A percentile compares a stretch with the other conserved stretches of the same genome.
phyloP scores from a whole-genome alignment of 495 filamentous ascomycete species.

The Penicillium lagena region DNA sequence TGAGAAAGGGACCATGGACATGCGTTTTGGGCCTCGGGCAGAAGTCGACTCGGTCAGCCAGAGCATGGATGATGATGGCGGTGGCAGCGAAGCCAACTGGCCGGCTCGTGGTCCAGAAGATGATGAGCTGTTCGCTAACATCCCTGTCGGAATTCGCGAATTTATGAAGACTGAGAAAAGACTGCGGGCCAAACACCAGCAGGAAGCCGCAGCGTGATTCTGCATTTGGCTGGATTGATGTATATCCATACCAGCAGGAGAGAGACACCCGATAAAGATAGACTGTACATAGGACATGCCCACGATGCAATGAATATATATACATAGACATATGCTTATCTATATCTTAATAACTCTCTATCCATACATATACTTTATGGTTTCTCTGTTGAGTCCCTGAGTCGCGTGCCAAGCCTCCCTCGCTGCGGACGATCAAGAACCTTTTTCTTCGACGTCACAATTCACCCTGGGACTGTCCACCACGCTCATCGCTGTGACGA shows the following conservation, averaged over 20 bases:
- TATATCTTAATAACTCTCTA: neutral
- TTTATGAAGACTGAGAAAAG: conserved; percentile 98
- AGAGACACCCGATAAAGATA: conserved; percentile 9
- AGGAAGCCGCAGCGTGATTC: conserved; percentile 10
- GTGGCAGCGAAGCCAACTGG: conserved; percentile 67
- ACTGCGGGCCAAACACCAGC: conserved; percentile 65
- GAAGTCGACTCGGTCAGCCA: conserved; percentile 33
- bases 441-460: no score
- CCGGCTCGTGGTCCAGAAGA: conserved; percentile 20
- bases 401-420: neutral
- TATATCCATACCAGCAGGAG: no score
- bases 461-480: no score
- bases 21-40: conserved; percentile 26
- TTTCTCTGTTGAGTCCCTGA: no score
- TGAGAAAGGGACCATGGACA: conserved; percentile 25
- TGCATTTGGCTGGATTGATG: no score
- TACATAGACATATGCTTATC: neutral
- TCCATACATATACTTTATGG: neutral
- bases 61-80: conserved; percentile 79
- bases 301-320: conserved; percentile 4
- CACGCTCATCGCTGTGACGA: no score
- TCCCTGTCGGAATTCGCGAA: conserved; percentile 90
- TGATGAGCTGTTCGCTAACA: conserved; percentile 63
- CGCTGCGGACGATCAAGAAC: no score
- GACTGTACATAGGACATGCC: conserved; percentile 13